These are phyloP conservation scores for Vaucheria bursata DNA, from an alignment of 352 stramenopile species.

Conservation along the genomic window DNA sequence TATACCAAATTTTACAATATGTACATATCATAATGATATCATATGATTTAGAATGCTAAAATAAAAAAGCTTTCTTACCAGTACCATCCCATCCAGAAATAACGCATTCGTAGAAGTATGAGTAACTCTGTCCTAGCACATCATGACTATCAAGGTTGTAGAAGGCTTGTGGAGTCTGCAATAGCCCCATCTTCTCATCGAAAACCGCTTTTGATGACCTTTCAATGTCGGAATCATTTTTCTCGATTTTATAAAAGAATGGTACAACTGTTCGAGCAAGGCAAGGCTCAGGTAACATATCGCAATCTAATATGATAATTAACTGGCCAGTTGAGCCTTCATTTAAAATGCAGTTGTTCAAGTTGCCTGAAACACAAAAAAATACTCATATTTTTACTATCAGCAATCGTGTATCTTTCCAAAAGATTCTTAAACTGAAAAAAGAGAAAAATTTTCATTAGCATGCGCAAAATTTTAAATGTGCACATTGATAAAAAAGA, in stretches of 20 bases:
- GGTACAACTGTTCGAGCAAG: constrained; percentile 9
- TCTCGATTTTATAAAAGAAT: constrained; percentile 5
- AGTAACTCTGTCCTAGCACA: neutral
- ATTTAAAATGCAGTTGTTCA: constrained; percentile 78
- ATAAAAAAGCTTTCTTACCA: no score
- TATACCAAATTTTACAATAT: no score
- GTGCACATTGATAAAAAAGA: no score
- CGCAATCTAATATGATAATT: constrained; percentile 77
- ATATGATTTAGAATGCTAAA: no score
- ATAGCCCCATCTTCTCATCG: neutral
- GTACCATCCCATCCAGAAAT: constrained; percentile 17
- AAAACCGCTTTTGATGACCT: neutral
- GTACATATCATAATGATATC: no score
- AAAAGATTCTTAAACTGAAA: no score
- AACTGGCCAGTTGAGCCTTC: constrained; percentile 74
- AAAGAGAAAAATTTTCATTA: no score
- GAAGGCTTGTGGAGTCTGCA: constrained; percentile 14
- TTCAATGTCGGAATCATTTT: neutral
- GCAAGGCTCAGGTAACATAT: constrained; percentile 59
- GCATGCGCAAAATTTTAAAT: no score
- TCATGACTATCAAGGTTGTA: constrained; percentile 10
- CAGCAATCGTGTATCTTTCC: no score
- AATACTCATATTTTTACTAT: no score
- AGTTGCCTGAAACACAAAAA: no score
- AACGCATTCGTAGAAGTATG: constrained; percentile 18